Evolutionary conservation across 352 stramenopile species (phyloP).

Genomic region (Blastocystis sp.): DNA sequence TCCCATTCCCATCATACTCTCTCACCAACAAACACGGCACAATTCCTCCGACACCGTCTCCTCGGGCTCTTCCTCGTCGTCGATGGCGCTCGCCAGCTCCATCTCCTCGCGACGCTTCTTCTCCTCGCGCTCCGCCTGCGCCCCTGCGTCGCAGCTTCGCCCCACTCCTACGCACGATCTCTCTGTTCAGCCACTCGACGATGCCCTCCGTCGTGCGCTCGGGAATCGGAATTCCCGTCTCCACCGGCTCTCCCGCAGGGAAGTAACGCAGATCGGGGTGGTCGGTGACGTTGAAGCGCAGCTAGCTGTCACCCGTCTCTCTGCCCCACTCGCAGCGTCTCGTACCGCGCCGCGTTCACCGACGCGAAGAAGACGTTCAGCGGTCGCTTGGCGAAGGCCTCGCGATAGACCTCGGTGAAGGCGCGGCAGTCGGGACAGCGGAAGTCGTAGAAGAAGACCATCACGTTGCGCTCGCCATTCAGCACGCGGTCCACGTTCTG

Average conservation of each 20-base stretch:
- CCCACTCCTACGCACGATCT: not conserved
- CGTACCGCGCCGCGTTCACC: slow-evolving; percentile 7
- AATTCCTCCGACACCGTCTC: not conserved
- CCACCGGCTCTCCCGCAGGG: not conserved
- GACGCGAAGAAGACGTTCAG: slow-evolving; percentile 26
- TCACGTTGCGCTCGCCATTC: slow-evolving; percentile 27
- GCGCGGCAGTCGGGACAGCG: slow-evolving; percentile 36
- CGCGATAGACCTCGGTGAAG: slow-evolving; percentile 25
- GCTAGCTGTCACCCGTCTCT: not conserved
- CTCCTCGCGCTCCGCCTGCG: not conserved
- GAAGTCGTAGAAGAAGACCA: slow-evolving; percentile 53
- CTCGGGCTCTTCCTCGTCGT: not conserved
- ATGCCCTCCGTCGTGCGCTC: slow-evolving; percentile 38
- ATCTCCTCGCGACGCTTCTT: not conserved
- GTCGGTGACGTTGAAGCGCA: slow-evolving; percentile 42
- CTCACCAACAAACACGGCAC: not conserved
- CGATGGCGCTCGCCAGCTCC: not conserved
- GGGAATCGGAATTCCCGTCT: not conserved
- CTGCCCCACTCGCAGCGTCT: not conserved
- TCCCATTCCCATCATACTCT: not conserved
- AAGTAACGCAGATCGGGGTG: slow-evolving; percentile 37
- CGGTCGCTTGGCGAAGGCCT: slow-evolving; percentile 30
- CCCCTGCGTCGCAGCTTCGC: not conserved
- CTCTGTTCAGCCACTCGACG: slow-evolving; percentile 13
- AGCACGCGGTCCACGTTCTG: slow-evolving; percentile 48